Evolutionary conservation across 2,329 filamentous ascomycete genomes (phyloP).

Genomic region (Pseudogymnoascus sp.): DNA sequence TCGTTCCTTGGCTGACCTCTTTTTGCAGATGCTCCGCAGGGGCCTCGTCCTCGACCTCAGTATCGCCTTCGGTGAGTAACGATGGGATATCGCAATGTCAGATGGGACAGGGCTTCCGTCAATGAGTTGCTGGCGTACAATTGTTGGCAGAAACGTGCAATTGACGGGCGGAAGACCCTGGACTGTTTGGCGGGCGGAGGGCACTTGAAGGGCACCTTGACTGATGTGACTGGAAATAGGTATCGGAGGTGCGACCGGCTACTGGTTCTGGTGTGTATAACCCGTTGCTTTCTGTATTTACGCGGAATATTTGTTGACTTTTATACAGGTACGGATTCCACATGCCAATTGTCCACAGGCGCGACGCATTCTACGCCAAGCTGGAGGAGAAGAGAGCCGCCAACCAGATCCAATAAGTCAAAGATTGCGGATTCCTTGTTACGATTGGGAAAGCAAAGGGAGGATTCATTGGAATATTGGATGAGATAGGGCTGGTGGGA

Average conservation of each 20-base stretch:
- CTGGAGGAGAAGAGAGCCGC: slow-evolving; percentile 34
- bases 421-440: slow-evolving; percentile 6
- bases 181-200: slow-evolving; percentile 8
- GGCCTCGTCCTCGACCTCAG: slow-evolving; percentile 51
- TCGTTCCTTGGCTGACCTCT: slow-evolving; percentile 24
- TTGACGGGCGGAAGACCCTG: neutral
- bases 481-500: neutral
- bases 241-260: slow-evolving; percentile 46
- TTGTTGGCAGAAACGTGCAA: neutral
- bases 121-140: neutral
- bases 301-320: neutral
- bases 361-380: slow-evolving; percentile 36
- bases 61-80: slow-evolving; percentile 45
- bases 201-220: neutral
- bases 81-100: neutral
- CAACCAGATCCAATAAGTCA: slow-evolving; percentile 9
- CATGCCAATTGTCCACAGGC: slow-evolving; percentile 33
- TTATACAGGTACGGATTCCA: slow-evolving; percentile 35
- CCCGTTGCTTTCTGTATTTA: neutral
- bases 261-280: slow-evolving; percentile 47
- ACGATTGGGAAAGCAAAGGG: neutral
- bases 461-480: neutral
- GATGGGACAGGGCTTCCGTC: neutral
- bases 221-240: slow-evolving; percentile 31
- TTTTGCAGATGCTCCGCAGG: slow-evolving; percentile 48